A percentile compares a stretch with the other conserved stretches of the same genome.
phyloP scores from a whole-genome alignment of 1,139 yeast species.

The Candida gigantensis region DNA sequence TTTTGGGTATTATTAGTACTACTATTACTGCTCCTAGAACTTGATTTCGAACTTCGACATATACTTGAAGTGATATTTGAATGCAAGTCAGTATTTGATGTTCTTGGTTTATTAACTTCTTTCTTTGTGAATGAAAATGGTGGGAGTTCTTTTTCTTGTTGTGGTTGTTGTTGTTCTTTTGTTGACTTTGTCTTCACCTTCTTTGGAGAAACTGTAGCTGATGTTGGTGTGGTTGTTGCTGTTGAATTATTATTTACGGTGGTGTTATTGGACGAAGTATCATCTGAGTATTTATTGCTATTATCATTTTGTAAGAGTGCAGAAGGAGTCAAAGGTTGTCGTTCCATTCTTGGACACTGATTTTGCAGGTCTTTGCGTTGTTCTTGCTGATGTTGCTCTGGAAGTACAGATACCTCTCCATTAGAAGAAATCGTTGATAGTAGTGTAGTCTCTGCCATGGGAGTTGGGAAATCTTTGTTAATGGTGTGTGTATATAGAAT shows the following conservation, averaged over 20 bases:
- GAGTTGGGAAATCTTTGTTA: too few relatives aligned
- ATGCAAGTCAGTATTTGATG: constrained; percentile 2
- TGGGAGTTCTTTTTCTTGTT: constrained; percentile 21
- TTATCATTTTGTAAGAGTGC: background rate
- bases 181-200: background rate
- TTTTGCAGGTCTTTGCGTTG: background rate
- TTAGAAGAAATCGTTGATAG: constrained; percentile 4
- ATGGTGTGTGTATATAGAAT: background rate
- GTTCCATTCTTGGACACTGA: background rate
- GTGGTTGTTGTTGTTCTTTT: constrained; percentile 1
- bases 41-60: constrained; percentile 2
- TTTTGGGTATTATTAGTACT: constrained; percentile 7
- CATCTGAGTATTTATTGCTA: background rate
- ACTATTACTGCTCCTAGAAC: constrained; percentile 13
- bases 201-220: background rate
- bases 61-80: constrained; percentile 8
- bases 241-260: background rate
- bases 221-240: background rate
- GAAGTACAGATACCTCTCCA: background rate
- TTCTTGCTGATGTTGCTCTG: background rate
- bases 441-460: constrained; percentile 2
- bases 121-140: constrained; percentile 43
- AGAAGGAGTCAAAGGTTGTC: background rate
- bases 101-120: constrained; percentile 27
- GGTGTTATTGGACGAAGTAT: too few relatives aligned